Percentiles rank a stretch among this genome's conserved stretches.
Evolutionary conservation across 1,139 yeast genomes (phyloP).

Genomic region (Diutina mesorugosa): DNA sequence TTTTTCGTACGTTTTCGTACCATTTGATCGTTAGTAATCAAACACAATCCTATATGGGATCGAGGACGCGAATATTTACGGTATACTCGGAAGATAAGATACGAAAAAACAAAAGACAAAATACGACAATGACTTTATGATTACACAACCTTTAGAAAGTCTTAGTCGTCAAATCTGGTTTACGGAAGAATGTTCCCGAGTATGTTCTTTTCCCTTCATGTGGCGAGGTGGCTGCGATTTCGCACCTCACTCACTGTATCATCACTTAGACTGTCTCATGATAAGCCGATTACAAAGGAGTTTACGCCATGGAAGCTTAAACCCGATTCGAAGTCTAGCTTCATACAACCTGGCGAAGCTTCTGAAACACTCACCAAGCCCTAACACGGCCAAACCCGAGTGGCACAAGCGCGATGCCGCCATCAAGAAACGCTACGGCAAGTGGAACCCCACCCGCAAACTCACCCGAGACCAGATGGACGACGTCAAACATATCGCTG

Average conservation of each 20-base stretch:
- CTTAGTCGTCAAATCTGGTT: no score
- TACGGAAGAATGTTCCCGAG: no score
- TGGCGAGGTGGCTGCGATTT: background rate
- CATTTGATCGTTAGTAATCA: no score
- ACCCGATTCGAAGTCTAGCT: background rate
- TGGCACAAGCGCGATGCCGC: slow-evolving; percentile 66
- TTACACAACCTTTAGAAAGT: no score
- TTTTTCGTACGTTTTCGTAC: no score
- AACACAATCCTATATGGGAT: no score
- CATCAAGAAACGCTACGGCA: slow-evolving; percentile 41
- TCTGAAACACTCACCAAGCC: background rate
- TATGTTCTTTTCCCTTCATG: background rate
- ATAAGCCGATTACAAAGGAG: background rate
- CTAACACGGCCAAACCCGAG: slow-evolving; percentile 12
- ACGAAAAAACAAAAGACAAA: no score
- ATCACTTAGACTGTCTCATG: background rate
- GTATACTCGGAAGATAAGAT: no score
- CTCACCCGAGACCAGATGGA: slow-evolving; percentile 62
- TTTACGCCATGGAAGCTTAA: no score
- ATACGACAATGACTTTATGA: no score
- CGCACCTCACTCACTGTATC: background rate
- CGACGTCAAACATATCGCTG: slow-evolving; percentile 45
- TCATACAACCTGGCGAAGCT: background rate
- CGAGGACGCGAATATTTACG: no score
- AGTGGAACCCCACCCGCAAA: slow-evolving; percentile 62